Conservation (phyloP, 2,329 filamentous ascomycete genomes). For the Alternaria triticina region DNA sequence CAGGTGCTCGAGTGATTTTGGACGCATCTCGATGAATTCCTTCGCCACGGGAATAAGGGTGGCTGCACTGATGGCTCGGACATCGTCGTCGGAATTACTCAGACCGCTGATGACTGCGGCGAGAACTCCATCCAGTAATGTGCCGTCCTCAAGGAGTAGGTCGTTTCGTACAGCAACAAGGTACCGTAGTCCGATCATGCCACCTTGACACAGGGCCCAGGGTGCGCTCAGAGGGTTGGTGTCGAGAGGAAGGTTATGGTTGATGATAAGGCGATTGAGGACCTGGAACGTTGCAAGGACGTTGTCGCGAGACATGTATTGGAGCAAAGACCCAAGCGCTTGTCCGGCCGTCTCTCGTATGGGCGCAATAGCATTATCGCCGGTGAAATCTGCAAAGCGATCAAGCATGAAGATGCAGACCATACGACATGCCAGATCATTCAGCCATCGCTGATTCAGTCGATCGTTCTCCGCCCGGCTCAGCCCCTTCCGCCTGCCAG, state of each 20-base stretch:
- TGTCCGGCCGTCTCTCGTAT: slow-evolving; percentile 96
- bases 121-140: slow-evolving; percentile 91
- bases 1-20: slow-evolving; percentile 76
- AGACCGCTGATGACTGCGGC: slow-evolving; percentile 94
- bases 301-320: slow-evolving; percentile 78
- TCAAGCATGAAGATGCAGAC: slow-evolving; percentile 98
- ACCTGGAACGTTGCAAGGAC: slow-evolving; percentile 86
- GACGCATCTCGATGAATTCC: slow-evolving; percentile 88
- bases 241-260: slow-evolving; percentile 67
- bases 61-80: slow-evolving; percentile 95
- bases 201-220: slow-evolving; percentile 96
- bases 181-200: slow-evolving; percentile 96
- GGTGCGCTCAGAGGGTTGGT: slow-evolving; percentile 65
- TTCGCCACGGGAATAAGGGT: slow-evolving; percentile 95
- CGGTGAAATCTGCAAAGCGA: slow-evolving; percentile 96
- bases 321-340: slow-evolving; percentile 85
- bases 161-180: slow-evolving; percentile 95
- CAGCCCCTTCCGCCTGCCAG: slow-evolving; percentile 77
- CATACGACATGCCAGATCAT: slow-evolving; percentile 92
- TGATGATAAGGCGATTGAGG: slow-evolving; percentile 89
- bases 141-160: slow-evolving; percentile 79
- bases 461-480: slow-evolving; percentile 75
- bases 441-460: slow-evolving; percentile 84
- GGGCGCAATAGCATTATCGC: slow-evolving; percentile 94
- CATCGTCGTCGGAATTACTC: slow-evolving; percentile 90